phyloP scores from a whole-genome alignment of 306 rosid genomes.

The Ormosia emarginata region DNA sequence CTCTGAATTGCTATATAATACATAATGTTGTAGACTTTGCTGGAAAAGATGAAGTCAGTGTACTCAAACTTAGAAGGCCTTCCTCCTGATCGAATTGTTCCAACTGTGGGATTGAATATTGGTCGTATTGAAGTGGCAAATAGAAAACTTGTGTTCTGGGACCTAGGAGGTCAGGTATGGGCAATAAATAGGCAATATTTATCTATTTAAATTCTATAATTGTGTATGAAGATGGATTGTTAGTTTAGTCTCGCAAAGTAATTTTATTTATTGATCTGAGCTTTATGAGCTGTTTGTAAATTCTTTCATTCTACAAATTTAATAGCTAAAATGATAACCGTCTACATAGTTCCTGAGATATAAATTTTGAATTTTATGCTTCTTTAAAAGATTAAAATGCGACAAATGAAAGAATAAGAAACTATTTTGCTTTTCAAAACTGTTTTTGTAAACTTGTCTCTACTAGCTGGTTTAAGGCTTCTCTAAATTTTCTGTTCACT shows the following conservation, averaged over 20 bases:
- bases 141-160: slow-evolving; percentile 93
- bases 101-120: slow-evolving; percentile 97
- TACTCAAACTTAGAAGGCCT: slow-evolving; percentile 84
- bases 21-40: slow-evolving; percentile 64
- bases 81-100: slow-evolving; percentile 95
- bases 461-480: slow-evolving; percentile 9
- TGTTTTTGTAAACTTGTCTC: slow-evolving; percentile 1
- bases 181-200: not conserved
- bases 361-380: not conserved
- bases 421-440: not conserved
- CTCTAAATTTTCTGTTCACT: not conserved
- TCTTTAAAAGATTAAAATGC: not conserved
- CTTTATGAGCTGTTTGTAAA: slow-evolving; percentile 15
- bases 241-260: slow-evolving; percentile 4
- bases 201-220: not conserved
- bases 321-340: not conserved
- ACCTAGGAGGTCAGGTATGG: slow-evolving; percentile 98
- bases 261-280: not conserved
- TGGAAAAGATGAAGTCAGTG: slow-evolving; percentile 88
- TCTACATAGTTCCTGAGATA: not conserved
- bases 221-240: not conserved
- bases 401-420: slow-evolving; percentile 1
- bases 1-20: slow-evolving; percentile 1
- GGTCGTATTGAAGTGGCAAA: slow-evolving; percentile 87
- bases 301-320: slow-evolving; percentile 6